Base-by-base conservation (phyloP, 139 green algal genomes). In the Yamagishiella unicocca region DNA sequence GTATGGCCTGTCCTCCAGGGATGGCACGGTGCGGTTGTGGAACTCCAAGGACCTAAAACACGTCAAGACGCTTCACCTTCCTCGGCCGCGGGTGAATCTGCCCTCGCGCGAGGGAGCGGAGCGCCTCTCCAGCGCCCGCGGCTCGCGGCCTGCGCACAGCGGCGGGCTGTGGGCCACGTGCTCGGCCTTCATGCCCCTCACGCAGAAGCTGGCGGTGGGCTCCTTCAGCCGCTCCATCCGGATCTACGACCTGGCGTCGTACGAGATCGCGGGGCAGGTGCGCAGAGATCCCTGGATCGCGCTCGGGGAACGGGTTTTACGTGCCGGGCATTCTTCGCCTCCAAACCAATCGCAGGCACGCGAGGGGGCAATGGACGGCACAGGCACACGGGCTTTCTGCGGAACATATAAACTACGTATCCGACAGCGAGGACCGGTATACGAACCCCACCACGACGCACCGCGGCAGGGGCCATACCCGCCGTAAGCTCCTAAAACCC, bases 21-120 rank as follows among this genome's bases (percentile, higher is more conserved):
- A 96, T 58, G 92, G 92, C 19, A 87, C 83, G 3, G 87, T 96
- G 31, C 90, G 92, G 67, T 46, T 94, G n/a, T 96, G 93, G 93
- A 93, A 90, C 85, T 83, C 86, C 31, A 94, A 94, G 85, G 85
- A 92, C 70, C 53, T 92, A 5, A 90, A 92, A 61, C 85, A 89
- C 62, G 31, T 92, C 74, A 73, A 76, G 24, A 88, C 85, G 31
- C 40, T 92, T 9, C 40, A 85, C 43, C 58, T 74, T 38, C 58
- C 78, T 27, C 58, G 38, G 27, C 40, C 58, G 2, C 58, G 58
- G 17, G 27, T 43, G 31, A 0, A 27, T 1, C n/a, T 38, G 24
- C 40, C 55, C 14, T 6, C 33, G 1, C 54, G 53, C 25, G 54
- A 72, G 25, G 58, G 78, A 27, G 4, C 38, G 21, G 78, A 75